phyloP scores from a whole-genome alignment of 116 monocot genomes.

The Iris pallida region DNA sequence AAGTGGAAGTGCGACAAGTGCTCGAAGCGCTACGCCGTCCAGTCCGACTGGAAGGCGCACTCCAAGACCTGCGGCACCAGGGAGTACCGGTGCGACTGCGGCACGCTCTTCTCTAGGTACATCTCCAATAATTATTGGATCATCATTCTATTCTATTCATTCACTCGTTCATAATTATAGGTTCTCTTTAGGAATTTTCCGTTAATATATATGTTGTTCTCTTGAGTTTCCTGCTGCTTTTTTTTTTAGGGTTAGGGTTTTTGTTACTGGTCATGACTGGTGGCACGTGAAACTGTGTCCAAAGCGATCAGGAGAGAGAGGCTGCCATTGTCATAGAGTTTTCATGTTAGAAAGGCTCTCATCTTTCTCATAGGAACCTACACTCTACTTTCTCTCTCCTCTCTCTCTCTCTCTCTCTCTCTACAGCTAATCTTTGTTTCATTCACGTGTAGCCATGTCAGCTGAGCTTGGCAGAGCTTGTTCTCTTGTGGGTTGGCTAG shows the following conservation, averaged over 20 bases:
- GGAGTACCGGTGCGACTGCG: constrained; percentile 96
- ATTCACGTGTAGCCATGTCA: constrained; percentile 52
- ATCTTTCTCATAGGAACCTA: constrained; percentile 10
- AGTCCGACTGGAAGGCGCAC: constrained; percentile 97
- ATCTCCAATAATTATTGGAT: not conserved
- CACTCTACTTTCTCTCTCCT: not conserved
- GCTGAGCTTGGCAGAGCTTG: constrained; percentile 24
- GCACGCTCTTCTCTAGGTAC: constrained; percentile 97
- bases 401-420: constrained; percentile 20
- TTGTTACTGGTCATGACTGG: not conserved
- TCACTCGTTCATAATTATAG: not conserved
- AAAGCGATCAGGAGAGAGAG: not conserved
- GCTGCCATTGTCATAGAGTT: constrained; percentile 23
- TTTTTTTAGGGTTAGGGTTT: constrained; percentile 20
- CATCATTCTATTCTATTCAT: constrained; percentile 17
- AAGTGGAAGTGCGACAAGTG: constrained; percentile 99
- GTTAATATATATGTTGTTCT: not conserved
- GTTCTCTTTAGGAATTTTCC: not conserved
- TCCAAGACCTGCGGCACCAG: constrained; percentile 97
- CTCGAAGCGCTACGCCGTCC: constrained; percentile 93
- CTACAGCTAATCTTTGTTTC: not conserved
- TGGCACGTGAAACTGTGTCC: constrained; percentile 13
- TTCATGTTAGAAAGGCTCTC: constrained; percentile 7
- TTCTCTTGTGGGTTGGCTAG: constrained; percentile 38
- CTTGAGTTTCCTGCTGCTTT: not conserved